Conservation (phyloP, 2,329 filamentous ascomycete genomes). For the Thielaviopsis punctulata region DNA sequence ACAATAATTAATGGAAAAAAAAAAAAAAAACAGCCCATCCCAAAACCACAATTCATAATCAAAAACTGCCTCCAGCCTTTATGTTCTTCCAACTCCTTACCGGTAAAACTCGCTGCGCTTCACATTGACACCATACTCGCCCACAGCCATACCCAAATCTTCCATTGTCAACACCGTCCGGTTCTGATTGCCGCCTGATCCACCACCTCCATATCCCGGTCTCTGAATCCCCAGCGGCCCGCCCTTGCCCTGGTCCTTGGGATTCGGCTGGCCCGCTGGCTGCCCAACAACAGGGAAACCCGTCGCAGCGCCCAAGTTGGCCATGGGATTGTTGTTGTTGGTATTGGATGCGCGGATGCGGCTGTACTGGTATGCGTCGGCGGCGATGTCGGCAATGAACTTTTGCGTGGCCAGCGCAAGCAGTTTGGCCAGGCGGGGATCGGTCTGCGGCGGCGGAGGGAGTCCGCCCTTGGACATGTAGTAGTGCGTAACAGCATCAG, state of each 20-base stretch:
- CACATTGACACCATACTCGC: conserved; percentile 93
- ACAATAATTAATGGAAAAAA: not conserved
- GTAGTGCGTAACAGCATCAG: conserved; percentile 92
- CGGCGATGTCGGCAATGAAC: conserved; percentile 93
- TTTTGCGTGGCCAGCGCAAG: conserved; percentile 97
- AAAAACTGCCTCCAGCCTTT: not conserved
- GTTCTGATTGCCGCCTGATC: conserved; percentile 75
- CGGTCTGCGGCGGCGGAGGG: conserved; percentile 78
- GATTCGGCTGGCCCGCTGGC: conserved; percentile 33
- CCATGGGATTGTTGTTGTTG: conserved; percentile 77
- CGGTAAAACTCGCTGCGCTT: conserved; percentile 96
- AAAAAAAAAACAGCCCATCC: conserved; percentile 2
- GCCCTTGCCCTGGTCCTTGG: conserved; percentile 38
- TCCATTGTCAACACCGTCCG: conserved; percentile 96
- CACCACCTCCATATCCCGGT: conserved; percentile 71
- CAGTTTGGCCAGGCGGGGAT: conserved; percentile 76
- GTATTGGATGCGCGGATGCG: conserved; percentile 88
- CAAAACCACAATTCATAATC: not conserved
- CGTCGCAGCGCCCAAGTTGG: conserved; percentile 59
- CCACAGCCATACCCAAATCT: conserved; percentile 92
- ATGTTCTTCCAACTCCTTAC: conserved; percentile 23
- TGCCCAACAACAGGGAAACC: conserved; percentile 51
- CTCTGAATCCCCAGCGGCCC: conserved; percentile 57
- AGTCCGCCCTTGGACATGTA: conserved; percentile 94
- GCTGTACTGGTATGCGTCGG: conserved; percentile 94